Conservation (phyloP, 257 asterid species). For the Solanum lycopersicoides region DNA sequence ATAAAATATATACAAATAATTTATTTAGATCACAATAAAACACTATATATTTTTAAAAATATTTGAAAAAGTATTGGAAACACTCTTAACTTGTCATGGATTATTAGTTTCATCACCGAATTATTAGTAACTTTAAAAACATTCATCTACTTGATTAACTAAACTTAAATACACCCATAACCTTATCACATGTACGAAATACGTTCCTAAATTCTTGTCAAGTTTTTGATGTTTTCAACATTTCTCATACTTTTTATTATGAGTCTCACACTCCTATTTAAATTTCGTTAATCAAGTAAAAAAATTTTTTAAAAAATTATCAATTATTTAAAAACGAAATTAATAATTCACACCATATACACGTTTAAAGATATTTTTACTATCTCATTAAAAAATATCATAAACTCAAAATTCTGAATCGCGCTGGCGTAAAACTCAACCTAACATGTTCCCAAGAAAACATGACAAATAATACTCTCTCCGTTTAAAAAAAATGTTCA, state of each 20-base stretch:
- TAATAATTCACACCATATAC: too few relatives aligned
- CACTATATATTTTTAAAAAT: too few relatives aligned
- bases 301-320: too few relatives aligned
- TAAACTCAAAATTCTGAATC: not conserved
- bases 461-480: not conserved
- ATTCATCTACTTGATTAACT: too few relatives aligned
- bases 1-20: too few relatives aligned
- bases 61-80: too few relatives aligned
- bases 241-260: too few relatives aligned
- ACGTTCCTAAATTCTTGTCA: too few relatives aligned
- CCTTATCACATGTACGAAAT: not conserved
- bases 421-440: not conserved
- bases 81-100: too few relatives aligned
- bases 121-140: too few relatives aligned
- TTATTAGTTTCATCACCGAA: too few relatives aligned
- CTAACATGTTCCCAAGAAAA: not conserved
- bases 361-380: rapidly evolving
- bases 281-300: rapidly evolving
- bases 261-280: not conserved
- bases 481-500: too few relatives aligned
- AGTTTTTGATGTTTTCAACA: rapidly evolving
- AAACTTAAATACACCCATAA: not conserved
- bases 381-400: not conserved
- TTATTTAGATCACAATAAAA: not conserved
- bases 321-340: rapidly evolving